These are phyloP conservation scores for Globisporangium takayamanum DNA, from an alignment of 352 stramenopile genomes.

Conservation along the genomic window DNA sequence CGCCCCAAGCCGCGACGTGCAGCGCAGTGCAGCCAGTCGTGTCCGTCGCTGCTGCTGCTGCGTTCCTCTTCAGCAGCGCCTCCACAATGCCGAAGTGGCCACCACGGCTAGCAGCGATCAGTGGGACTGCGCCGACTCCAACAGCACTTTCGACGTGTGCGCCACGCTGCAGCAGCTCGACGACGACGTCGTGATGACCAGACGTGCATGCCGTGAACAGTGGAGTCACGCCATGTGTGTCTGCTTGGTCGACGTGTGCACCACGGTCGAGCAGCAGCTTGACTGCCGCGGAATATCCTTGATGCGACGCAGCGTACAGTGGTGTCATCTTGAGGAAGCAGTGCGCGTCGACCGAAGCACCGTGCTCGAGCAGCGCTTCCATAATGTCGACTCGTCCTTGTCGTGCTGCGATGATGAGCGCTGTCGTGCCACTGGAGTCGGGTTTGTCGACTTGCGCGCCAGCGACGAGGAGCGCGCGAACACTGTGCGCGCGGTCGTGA, in stretches of 20 bases:
- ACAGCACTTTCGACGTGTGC: neutral
- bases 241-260: neutral
- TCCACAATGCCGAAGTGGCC: neutral
- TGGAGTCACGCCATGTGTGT: neutral
- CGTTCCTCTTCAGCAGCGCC: neutral
- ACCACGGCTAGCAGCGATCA: neutral
- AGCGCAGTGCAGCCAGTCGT: neutral
- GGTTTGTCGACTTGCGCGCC: neutral
- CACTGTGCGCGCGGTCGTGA: neutral
- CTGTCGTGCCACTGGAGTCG: neutral
- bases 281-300: neutral
- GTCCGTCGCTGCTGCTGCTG: neutral
- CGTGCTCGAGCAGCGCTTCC: neutral
- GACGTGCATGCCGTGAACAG: neutral
- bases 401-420: neutral
- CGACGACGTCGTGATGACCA: neutral
- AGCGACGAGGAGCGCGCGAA: neutral
- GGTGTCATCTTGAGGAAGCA: neutral
- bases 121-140: neutral
- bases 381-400: neutral
- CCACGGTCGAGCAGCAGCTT: conserved; percentile 2
- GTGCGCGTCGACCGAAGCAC: neutral
- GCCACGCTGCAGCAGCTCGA: neutral
- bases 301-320: neutral
- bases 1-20: neutral